Base-by-base conservation (phyloP, 371 early-diverging fungal species). In the Sanchytrium tribonematis region DNA sequence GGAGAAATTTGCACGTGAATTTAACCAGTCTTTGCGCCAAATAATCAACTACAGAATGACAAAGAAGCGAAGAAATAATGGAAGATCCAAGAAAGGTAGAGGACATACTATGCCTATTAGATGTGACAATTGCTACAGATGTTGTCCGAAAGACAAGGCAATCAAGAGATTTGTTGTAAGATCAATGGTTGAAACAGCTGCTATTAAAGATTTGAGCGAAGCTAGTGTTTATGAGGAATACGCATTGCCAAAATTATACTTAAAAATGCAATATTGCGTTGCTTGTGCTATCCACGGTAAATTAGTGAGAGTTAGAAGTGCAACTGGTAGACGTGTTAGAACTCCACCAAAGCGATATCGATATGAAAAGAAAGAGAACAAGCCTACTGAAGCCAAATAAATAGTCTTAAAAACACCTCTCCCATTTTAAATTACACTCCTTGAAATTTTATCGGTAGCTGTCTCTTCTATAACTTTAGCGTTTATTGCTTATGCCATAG, bases 101-200 rank as follows among this genome's bases (percentile, higher is more conserved):
- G 98, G 98, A 77, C 92, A 95, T 85, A 87, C 86, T 79, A 87
- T 85, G 81, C 85, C 84, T 74, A 88, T 96, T 76, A 90, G 97
- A 77, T 98, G 98, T 85, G 88, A 89, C 78, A 95, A 98, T 90
- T 98, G 98, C 83, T 86, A 85, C 73, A 88, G 93, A 80, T 88
- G 90, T 77, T 89, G 90, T 73, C 94, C 98, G 74, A 98, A 98
- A 87, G 98, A 98, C 84, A 98, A 98, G 88, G 93, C 97, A 78
- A 91, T 98, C 82, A 96, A 96, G 88, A 87, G 97, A 75, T 92
- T 93, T 85, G 83, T 87, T 77, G 87, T 97, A 80, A 86, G 92
- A 77, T 92, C 91, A 83, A 91, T 98, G 88, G 90, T 98, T 72
- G 98, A 98, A 81, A 82, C 85, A 76, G 98, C 98, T 71, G 96